Conservation (phyloP, 148 eudicot genomes). For the Fagopyrum esculentum region DNA sequence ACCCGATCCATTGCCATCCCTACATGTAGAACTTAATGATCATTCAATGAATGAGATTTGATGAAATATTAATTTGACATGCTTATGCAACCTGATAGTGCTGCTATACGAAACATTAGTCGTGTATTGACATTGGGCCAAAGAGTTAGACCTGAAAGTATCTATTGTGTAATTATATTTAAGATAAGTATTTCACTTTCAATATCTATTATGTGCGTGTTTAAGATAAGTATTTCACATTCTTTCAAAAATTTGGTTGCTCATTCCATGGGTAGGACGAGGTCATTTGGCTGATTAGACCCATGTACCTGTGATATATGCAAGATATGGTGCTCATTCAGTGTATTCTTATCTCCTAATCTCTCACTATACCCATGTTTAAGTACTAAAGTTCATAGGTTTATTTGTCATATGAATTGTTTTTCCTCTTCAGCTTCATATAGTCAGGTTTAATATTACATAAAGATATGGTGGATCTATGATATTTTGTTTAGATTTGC, state of each 20-base stretch:
- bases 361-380: not conserved
- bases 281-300: not conserved
- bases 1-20: too few relatives aligned
- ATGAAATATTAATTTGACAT: not conserved
- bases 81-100: not conserved
- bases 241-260: slow-evolving; percentile 7
- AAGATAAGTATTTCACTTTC: not conserved
- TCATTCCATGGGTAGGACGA: not conserved
- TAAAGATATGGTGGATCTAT: too few relatives aligned
- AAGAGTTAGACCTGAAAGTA: not conserved
- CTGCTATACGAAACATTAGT: not conserved
- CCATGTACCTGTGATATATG: not conserved
- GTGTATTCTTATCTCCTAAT: not conserved
- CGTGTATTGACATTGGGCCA: not conserved
- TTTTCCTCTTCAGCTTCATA: too few relatives aligned
- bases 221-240: too few relatives aligned
- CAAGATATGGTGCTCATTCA: not conserved
- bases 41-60: not conserved
- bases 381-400: too few relatives aligned
- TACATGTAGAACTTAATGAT: too few relatives aligned
- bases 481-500: too few relatives aligned
- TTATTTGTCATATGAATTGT: too few relatives aligned
- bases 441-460: too few relatives aligned
- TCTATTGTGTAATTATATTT: not conserved
- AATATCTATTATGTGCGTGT: too few relatives aligned